Evolutionary conservation across 2,329 filamentous ascomycete species (phyloP).

Genomic region (Trichoderma simmonsii): DNA sequence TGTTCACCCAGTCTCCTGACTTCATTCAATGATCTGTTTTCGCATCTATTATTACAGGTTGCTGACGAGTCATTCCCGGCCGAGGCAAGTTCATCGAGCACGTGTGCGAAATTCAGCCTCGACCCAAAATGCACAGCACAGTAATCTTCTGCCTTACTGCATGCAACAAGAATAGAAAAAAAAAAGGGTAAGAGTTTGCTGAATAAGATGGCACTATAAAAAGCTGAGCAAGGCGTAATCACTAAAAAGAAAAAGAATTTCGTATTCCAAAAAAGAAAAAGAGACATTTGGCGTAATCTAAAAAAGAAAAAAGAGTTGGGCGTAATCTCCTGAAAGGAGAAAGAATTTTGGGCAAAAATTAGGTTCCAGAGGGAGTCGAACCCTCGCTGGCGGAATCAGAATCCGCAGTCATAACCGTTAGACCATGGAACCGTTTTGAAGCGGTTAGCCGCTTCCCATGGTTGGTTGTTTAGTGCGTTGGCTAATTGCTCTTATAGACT

Average conservation of each 20-base stretch:
- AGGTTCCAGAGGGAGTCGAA: slow-evolving; percentile 21
- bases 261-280: too few relatives aligned
- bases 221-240: not conserved
- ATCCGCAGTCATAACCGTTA: slow-evolving; percentile 23
- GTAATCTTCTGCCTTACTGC: not conserved
- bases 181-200: not conserved
- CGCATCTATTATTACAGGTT: not conserved
- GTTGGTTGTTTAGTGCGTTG: not conserved
- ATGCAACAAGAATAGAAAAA: not conserved
- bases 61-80: not conserved
- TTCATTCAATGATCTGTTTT: not conserved
- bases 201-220: not conserved
- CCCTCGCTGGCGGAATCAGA: slow-evolving; percentile 23
- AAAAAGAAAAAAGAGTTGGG: too few relatives aligned
- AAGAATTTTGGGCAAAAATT: not conserved
- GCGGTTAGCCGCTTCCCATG: slow-evolving; percentile 14
- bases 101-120: not conserved
- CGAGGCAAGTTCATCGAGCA: not conserved
- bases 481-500: not conserved
- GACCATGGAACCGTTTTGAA: slow-evolving; percentile 21
- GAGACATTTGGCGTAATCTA: too few relatives aligned
- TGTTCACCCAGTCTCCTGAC: not conserved
- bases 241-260: not conserved
- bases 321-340: too few relatives aligned
- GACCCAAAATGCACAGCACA: not conserved